Evolutionary conservation across 768 basidiomycete species (phyloP).

Genomic region (Xerocomellus intermedius): DNA sequence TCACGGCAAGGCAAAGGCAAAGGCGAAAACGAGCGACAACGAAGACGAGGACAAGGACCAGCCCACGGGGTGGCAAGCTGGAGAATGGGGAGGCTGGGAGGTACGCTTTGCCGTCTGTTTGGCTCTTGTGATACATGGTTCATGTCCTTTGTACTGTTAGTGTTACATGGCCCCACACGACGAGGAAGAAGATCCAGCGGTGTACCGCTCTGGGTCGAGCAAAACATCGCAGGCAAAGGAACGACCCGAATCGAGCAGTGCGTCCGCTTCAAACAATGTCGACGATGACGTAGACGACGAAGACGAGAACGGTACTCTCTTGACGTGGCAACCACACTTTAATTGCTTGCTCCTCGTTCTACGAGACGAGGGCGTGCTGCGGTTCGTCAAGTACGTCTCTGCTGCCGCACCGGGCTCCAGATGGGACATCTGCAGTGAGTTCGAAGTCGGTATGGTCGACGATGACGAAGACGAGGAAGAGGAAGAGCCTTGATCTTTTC

Average conservation of each 20-base stretch:
- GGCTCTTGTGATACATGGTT: neutral
- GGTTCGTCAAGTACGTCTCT: conserved; percentile 93
- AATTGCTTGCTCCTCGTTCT: conserved; percentile 87
- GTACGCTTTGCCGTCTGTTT: conserved; percentile 37
- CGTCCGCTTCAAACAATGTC: conserved; percentile 12
- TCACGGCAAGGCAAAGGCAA: conserved; percentile 32
- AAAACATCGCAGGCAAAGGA: conserved; percentile 31
- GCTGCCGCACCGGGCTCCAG: conserved; percentile 86
- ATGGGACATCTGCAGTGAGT: conserved; percentile 94
- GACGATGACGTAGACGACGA: conserved; percentile 30
- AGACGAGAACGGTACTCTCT: conserved; percentile 69
- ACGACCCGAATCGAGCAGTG: conserved; percentile 8
- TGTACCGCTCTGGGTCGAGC: conserved; percentile 70
- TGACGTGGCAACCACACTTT: conserved; percentile 87
- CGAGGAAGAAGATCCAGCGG: conserved; percentile 92
- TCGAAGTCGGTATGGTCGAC: conserved; percentile 81
- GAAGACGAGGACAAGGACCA: conserved; percentile 30
- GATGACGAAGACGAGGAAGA: conserved; percentile 44
- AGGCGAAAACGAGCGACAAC: conserved; percentile 18
- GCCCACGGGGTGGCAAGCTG: conserved; percentile 59
- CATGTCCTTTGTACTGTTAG: conserved; percentile 34
- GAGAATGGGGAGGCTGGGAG: conserved; percentile 94
- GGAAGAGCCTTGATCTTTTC: conserved; percentile 8
- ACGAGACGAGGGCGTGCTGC: conserved; percentile 90
- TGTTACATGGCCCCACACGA: conserved; percentile 96